Evolutionary conservation across 192 early-diverging fungal genomes (phyloP), one percentile per base, ranked within the genome.

Genomic region (Rhizophagus prolifer): DNA sequence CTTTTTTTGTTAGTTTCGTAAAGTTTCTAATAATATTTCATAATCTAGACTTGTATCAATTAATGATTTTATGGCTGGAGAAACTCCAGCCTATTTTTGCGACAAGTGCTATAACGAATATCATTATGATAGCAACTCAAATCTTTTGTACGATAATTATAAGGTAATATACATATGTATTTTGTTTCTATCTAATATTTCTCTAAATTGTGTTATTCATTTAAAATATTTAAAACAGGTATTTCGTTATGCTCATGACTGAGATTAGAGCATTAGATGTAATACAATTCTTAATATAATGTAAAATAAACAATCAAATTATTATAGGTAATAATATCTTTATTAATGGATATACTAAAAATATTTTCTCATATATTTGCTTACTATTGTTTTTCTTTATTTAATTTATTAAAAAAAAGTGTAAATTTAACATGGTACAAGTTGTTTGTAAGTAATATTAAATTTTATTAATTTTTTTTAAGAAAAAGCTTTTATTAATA

Each of bases 71-170:
- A 82, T 90, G 58, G 87, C 90, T 31, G 91, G 91, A 9, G 83
- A 88, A 79, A 88, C 88, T 34, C 90, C 91, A 2, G 88, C 85
- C 77, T 90, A 88, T 80, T 94, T 90, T 83, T 94, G 92, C 74
- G 82, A 86, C 70, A 83, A 83, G 61, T 94, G 92, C 83, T 94
- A 90, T 78, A 81, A 85, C 67, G 84, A 78, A 19, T 94, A 92
- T 84, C 91, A 94, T 76, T 92, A 88, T 80, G 86, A 89, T 58
- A 73, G 60, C 16, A 72, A 91, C 25, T 86, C 85, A 13, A 84
- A 87, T 16, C 83, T 85, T 61, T 79, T 89, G 14, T 84, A 86
- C 50, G 89, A 89, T 54, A 81, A 83, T 76, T 85, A 76, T 59
- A 34, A 79, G 31, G 84, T 85, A 70, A 61, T 8, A 38, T 8